These are phyloP conservation scores for Niveomyces coronatus DNA, from an alignment of 2,329 filamentous ascomycete species.

Conservation along the genomic window DNA sequence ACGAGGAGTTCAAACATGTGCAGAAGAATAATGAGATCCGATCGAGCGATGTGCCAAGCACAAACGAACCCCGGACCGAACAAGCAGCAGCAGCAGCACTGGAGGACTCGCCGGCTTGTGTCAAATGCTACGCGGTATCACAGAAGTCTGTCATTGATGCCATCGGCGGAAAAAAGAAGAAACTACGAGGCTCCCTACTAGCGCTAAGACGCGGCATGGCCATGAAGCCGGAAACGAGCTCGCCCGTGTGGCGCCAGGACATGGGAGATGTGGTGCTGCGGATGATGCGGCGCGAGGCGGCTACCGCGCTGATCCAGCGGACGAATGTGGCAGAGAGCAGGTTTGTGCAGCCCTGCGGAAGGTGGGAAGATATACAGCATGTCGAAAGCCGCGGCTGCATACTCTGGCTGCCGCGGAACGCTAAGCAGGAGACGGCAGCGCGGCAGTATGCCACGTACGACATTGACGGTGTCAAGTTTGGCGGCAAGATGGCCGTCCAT, in stretches of 20 bases:
- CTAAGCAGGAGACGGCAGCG: slow-evolving; percentile 14
- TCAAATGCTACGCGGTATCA: slow-evolving; percentile 10
- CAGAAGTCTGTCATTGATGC: slow-evolving; percentile 21
- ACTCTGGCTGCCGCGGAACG: slow-evolving; percentile 28
- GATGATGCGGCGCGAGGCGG: slow-evolving; percentile 36
- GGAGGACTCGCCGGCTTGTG: slow-evolving; percentile 6
- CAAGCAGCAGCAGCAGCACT: neutral
- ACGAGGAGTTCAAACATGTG: slow-evolving; percentile 22
- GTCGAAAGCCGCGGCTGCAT: slow-evolving; percentile 34
- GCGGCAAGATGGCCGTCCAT: slow-evolving; percentile 37
- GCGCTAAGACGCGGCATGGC: slow-evolving; percentile 2
- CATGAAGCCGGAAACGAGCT: slow-evolving; percentile 9
- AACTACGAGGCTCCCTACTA: slow-evolving; percentile 11
- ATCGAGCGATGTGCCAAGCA: neutral
- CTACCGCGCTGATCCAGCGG: slow-evolving; percentile 35
- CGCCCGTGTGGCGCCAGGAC: slow-evolving; percentile 37
- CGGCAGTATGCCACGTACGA: slow-evolving; percentile 36
- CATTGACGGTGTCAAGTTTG: slow-evolving; percentile 23
- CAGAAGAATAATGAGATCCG: slow-evolving; percentile 5
- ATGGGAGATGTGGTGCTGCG: slow-evolving; percentile 45
- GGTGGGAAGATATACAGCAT: slow-evolving; percentile 33
- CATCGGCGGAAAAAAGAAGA: slow-evolving; percentile 14
- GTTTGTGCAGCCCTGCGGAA: slow-evolving; percentile 28
- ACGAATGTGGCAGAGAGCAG: slow-evolving; percentile 24
- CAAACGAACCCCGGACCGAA: too few relatives aligned